These are phyloP conservation scores for Proliferodiscus dingleyae DNA, from an alignment of 2,329 filamentous ascomycete species.

Conservation along the genomic window DNA sequence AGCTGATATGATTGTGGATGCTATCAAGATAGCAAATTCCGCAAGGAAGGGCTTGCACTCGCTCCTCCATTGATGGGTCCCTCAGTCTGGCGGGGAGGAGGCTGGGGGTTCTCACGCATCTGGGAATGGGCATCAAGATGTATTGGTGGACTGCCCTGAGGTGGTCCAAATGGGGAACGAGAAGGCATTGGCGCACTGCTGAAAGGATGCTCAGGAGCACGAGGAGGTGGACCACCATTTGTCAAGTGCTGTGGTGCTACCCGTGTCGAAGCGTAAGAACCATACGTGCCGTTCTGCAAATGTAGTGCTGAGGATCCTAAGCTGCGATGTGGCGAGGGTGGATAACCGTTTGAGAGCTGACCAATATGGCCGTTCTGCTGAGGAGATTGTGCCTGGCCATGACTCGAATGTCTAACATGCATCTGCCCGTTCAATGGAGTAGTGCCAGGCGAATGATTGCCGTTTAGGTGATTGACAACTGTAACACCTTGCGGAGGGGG, in stretches of 20 bases:
- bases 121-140: constrained; percentile 29
- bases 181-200: constrained; percentile 40
- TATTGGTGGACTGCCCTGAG: constrained; percentile 27
- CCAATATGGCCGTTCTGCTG: constrained; percentile 41
- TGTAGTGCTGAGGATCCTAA: constrained; percentile 21
- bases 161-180: constrained; percentile 34
- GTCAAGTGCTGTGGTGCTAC: constrained; percentile 31
- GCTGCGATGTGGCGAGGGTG: constrained; percentile 28
- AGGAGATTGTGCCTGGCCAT: constrained; percentile 34
- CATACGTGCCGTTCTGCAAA: constrained; percentile 26
- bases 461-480: constrained; percentile 46
- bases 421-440: constrained; percentile 18
- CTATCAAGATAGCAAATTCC: constrained; percentile 63
- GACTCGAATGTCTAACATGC: constrained; percentile 20
- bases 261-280: constrained; percentile 28
- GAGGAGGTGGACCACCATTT: constrained; percentile 35
- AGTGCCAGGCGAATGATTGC: constrained; percentile 30
- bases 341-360: constrained; percentile 41
- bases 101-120: constrained; percentile 19
- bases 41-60: constrained; percentile 67
- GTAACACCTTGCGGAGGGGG: constrained; percentile 42
- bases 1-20: not conserved
- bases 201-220: constrained; percentile 42
- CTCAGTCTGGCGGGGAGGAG: constrained; percentile 34
- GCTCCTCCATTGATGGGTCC: constrained; percentile 35